Conservation (phyloP, 1,284 basidiomycete genomes). For the Vanrija sp. region DNA sequence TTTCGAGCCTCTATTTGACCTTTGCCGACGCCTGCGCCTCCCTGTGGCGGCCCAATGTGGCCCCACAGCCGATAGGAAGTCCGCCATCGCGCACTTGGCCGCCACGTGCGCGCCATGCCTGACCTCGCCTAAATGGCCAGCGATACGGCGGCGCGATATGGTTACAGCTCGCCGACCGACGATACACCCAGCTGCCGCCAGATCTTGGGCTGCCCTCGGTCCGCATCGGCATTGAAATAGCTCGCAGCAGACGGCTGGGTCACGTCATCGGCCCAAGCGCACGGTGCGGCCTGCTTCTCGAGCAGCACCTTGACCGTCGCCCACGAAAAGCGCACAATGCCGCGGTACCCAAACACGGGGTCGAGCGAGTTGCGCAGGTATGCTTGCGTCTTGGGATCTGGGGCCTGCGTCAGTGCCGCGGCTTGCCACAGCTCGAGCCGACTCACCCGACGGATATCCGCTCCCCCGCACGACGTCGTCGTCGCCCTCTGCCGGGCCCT, state of each 20-base stretch:
- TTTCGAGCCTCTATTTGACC: too few species aligned
- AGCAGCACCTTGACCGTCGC: conserved; percentile 82
- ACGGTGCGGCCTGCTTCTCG: conserved; percentile 70
- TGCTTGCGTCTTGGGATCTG: conserved; percentile 86
- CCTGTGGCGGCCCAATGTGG: too few species aligned
- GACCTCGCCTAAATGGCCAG: too few species aligned
- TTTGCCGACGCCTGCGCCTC: too few species aligned
- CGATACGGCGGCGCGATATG: too few species aligned
- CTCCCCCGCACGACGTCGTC: conserved; percentile 56
- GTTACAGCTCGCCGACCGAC: conserved; percentile 56
- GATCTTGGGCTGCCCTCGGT: conserved; percentile 63
- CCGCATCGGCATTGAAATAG: conserved; percentile 63
- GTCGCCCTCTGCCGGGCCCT: conserved; percentile 21
- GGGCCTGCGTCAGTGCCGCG: neutral
- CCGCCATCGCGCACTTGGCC: too few species aligned
- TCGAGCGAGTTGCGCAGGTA: conserved; percentile 77
- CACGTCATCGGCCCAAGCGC: conserved; percentile 76
- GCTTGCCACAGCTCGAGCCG: neutral
- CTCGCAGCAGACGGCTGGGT: conserved; percentile 68
- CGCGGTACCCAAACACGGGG: conserved; percentile 88
- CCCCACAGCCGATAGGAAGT: too few species aligned
- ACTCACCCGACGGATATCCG: conserved; percentile 80
- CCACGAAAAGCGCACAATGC: conserved; percentile 91
- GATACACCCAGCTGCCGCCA: conserved; percentile 66
- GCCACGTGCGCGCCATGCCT: too few species aligned